Percentiles rank a stretch among this genome's conserved stretches.
phyloP scores from a whole-genome alignment of 164 flowering plant genomes.

The Brasenia schreberi region DNA sequence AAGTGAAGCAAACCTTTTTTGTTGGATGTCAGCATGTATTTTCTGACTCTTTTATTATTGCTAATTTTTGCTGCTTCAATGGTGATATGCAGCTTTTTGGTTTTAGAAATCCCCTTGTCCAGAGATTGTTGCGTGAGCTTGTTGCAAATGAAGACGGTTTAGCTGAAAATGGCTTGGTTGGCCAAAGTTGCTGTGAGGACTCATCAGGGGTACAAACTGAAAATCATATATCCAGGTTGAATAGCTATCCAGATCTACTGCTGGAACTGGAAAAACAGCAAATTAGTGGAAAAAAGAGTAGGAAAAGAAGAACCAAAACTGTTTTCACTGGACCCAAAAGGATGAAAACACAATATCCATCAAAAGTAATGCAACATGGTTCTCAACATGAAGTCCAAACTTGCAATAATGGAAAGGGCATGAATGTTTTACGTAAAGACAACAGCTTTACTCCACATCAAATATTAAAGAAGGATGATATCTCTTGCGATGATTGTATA shows the following conservation, averaged over 20 bases:
- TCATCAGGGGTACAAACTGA: slow-evolving; percentile 10
- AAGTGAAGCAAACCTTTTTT: too few relatives aligned
- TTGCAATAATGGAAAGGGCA: not conserved
- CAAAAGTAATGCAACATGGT: not conserved
- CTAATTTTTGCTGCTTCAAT: slow-evolving; percentile 4
- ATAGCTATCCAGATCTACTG: slow-evolving; percentile 24
- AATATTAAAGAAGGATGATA: not conserved
- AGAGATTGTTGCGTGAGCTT: slow-evolving; percentile 72
- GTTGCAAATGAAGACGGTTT: slow-evolving; percentile 45
- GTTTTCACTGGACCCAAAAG: slow-evolving; percentile 15
- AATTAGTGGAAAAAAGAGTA: slow-evolving; percentile 43
- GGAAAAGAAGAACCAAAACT: slow-evolving; percentile 18
- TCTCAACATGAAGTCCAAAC: not conserved
- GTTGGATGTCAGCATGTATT: not conserved
- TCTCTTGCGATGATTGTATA: not conserved
- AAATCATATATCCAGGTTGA: slow-evolving; percentile 5
- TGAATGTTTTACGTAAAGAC: not conserved
- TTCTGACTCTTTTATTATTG: not conserved
- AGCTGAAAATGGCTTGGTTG: slow-evolving; percentile 21
- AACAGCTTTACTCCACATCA: not conserved
- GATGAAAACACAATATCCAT: slow-evolving; percentile 8
- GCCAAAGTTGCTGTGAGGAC: slow-evolving; percentile 21
- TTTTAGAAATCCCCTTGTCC: slow-evolving; percentile 72
- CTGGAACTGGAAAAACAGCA: slow-evolving; percentile 16
- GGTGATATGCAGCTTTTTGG: slow-evolving; percentile 74